phyloP scores from a whole-genome alignment of 1,139 yeast genomes.

The Sugiyamaella grinbergsii region DNA sequence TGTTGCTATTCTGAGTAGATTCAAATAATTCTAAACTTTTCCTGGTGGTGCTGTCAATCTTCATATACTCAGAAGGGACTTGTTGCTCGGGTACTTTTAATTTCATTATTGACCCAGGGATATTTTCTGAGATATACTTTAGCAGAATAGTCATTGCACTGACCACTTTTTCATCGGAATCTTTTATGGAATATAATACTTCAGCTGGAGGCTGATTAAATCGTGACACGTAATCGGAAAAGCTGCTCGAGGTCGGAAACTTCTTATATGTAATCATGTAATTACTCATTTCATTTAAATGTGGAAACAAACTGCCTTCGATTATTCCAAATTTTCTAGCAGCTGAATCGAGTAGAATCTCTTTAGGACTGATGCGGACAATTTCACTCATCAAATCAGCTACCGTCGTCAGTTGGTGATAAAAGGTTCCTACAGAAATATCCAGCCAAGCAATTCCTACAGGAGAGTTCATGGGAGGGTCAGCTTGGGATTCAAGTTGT shows the following conservation, averaged over 20 bases:
- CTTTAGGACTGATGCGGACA: constrained; percentile 67
- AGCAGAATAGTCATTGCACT: constrained; percentile 59
- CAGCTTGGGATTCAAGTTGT: constrained; percentile 22
- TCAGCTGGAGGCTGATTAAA: constrained; percentile 30
- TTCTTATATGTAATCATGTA: constrained; percentile 58
- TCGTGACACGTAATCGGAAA: constrained; percentile 25
- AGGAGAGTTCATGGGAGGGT: constrained; percentile 44
- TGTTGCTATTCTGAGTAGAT: constrained; percentile 55
- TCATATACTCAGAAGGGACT: constrained; percentile 57
- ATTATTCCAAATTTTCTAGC: constrained; percentile 41
- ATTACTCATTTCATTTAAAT: constrained; percentile 59
- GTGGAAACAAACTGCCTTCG: constrained; percentile 58
- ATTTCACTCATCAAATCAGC: constrained; percentile 60
- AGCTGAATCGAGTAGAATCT: constrained; percentile 54
- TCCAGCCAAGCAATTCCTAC: constrained; percentile 90
- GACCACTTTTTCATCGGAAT: constrained; percentile 47
- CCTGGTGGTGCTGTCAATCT: constrained; percentile 80
- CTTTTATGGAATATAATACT: constrained; percentile 23
- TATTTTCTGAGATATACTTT: constrained; percentile 58
- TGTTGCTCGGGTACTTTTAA: constrained; percentile 56
- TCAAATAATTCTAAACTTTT: constrained; percentile 74
- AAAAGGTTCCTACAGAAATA: constrained; percentile 77
- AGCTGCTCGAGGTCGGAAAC: constrained; percentile 40
- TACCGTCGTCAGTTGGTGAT: constrained; percentile 61
- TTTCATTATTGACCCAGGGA: constrained; percentile 54